Evolutionary conservation across 75 land plant genomes (phyloP), one percentile per base, ranked within the genome.

Genomic region (Azolla pinnata): DNA sequence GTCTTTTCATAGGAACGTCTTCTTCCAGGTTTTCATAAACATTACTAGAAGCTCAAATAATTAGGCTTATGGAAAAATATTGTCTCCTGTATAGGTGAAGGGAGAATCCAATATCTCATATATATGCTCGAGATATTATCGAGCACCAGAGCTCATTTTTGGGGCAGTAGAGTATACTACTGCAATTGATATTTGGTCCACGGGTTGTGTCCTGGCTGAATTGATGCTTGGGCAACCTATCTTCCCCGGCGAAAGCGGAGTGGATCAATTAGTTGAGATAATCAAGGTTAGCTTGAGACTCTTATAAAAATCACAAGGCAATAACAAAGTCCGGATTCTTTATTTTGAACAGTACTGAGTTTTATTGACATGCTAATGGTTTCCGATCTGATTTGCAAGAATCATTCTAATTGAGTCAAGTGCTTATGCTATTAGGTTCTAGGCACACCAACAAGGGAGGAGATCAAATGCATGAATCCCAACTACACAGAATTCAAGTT

Each of bases 391-490:
- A n/a, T n/a, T n/a, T n/a, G n/a, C n/a, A n/a, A n/a, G n/a, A n/a
- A n/a, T n/a, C n/a, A n/a, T n/a, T n/a, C n/a, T n/a, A n/a, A n/a
- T n/a, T n/a, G n/a, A n/a, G n/a, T n/a, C n/a, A n/a, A n/a, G n/a
- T n/a, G n/a, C n/a, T n/a, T n/a, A n/a, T n/a, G n/a, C n/a, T 46
- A 8, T 38, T 14, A 82, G 81, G 81, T 82, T 31, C 62, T 82
- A 58, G 85, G 85, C 2, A 78, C 85, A 28, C 85, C 85, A 18
- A 82, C 85, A 4, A 58, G 85, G 47, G 85, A 82, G 72, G 85
- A 82, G 67, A 78, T 82, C 9, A 82, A 82, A 46, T 82, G 85
- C 47, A 82, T 82, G 85, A 82, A 82, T 54, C 85, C 85, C 8
- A 82, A 82, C 55, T 82, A 82, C 33, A 78, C 81, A 17, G 81